Percentiles rank a stretch among this genome's conserved stretches.
These are phyloP conservation scores for Candida berthetii DNA, from an alignment of 805 yeast genomes.

Conservation along the genomic window DNA sequence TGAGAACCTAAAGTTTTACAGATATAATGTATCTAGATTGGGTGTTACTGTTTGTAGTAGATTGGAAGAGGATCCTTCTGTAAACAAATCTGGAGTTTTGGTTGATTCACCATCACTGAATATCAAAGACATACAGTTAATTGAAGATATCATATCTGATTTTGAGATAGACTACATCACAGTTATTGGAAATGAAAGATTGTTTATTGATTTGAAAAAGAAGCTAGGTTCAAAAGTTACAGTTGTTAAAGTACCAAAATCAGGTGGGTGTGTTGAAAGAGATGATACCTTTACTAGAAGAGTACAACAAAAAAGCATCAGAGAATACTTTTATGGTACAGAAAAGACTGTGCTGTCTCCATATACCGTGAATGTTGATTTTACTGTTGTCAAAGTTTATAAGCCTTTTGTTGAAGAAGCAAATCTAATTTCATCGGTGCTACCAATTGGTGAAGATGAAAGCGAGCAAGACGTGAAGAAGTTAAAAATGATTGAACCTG, in stretches of 20 bases:
- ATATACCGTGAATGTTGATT: conserved; percentile 71
- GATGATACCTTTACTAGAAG: conserved; percentile 67
- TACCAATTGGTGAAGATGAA: conserved; percentile 21
- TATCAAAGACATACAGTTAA: conserved; percentile 41
- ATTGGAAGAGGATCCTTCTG: conserved; percentile 39
- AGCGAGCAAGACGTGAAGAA: conserved; percentile 19
- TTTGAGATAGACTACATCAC: conserved; percentile 55
- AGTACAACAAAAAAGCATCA: conserved; percentile 68
- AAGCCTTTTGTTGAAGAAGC: conserved; percentile 33
- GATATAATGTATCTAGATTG: conserved; percentile 19
- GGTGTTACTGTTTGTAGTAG: conserved; percentile 34
- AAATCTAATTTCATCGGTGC: conserved; percentile 14
- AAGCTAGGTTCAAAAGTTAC: conserved; percentile 33
- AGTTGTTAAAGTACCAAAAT: conserved; percentile 54
- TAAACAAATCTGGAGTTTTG: conserved; percentile 48
- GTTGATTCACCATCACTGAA: conserved; percentile 70
- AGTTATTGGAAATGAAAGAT: conserved; percentile 72
- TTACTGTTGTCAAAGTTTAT: conserved; percentile 54
- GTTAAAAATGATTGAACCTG: conserved; percentile 19
- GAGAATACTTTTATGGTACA: conserved; percentile 87
- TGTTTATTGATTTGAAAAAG: conserved; percentile 56
- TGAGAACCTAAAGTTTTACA: conserved; percentile 38
- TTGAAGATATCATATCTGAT: conserved; percentile 51
- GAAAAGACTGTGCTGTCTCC: conserved; percentile 68
- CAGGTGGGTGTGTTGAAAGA: conserved; percentile 73